These are phyloP conservation scores for Plantago ovata DNA, from an alignment of 257 asterid genomes.

Conservation along the genomic window DNA sequence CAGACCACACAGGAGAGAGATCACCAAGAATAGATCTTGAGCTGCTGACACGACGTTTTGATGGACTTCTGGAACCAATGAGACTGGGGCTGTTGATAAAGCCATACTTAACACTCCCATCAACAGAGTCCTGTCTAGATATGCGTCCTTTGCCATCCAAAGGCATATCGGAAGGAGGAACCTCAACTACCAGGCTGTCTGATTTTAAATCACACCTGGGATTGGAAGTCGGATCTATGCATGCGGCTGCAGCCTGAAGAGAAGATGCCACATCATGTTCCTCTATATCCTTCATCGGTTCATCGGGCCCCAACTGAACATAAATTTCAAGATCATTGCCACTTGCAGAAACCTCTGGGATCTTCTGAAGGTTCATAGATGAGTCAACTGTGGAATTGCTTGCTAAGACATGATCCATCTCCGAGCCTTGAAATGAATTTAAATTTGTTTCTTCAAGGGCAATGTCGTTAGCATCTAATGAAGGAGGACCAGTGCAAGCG, in stretches of 20 bases:
- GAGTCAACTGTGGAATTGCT: constrained; percentile 24
- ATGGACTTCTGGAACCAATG: constrained; percentile 35
- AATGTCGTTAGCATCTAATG: constrained; percentile 24
- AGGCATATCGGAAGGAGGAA: constrained; percentile 41
- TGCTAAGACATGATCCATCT: constrained; percentile 20
- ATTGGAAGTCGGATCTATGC: constrained; percentile 29
- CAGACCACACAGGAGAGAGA: constrained; percentile 53
- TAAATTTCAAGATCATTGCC: constrained; percentile 21
- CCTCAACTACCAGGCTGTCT: constrained; percentile 43
- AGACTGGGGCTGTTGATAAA: constrained; percentile 36
- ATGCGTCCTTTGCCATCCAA: too few species aligned
- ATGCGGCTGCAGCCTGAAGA: constrained; percentile 20
- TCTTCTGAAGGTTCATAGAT: constrained; percentile 25
- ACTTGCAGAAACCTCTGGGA: constrained; percentile 18
- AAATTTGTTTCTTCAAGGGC: constrained; percentile 19
- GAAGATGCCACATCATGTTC: constrained; percentile 32
- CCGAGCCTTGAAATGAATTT: constrained; percentile 27
- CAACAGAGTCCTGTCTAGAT: constrained; percentile 19
- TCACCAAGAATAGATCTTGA: constrained; percentile 50
- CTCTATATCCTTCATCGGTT: constrained; percentile 20
- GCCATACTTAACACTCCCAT: constrained; percentile 37
- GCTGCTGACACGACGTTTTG: constrained; percentile 41
- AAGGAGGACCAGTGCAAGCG: constrained; percentile 26
- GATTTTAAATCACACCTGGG: constrained; percentile 29
- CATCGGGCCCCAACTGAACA: constrained; percentile 22